These are phyloP conservation scores for Flueggea neowawraea DNA, from an alignment of 441 rosid species.

Conservation along the genomic window DNA sequence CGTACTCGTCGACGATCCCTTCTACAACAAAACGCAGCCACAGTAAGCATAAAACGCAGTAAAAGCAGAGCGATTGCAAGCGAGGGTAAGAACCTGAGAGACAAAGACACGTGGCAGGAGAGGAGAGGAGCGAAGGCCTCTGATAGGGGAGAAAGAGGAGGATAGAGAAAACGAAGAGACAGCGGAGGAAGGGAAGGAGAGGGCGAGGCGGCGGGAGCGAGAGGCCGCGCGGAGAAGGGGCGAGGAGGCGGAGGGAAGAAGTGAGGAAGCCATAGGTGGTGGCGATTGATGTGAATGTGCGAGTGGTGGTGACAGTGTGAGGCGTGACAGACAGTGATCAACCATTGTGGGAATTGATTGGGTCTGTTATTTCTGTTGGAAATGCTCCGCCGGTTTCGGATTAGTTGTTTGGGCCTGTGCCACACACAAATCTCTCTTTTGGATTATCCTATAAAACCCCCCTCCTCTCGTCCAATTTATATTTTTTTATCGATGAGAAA, in stretches of 20 bases:
- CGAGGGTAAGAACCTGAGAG: constrained; percentile 34
- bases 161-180: constrained; percentile 12
- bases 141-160: constrained; percentile 17
- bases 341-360: constrained; percentile 11
- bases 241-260: constrained; percentile 25
- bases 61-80: neutral
- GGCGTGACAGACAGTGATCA: constrained; percentile 24
- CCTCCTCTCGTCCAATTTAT: no score
- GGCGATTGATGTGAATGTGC: neutral
- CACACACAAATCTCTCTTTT: no score
- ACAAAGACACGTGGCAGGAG: constrained; percentile 31
- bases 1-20: constrained; percentile 34
- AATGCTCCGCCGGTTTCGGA: no score
- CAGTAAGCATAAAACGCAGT: neutral
- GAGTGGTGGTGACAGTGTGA: no score
- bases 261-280: constrained; percentile 54
- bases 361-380: no score
- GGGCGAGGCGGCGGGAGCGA: constrained; percentile 47
- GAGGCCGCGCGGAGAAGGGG: constrained; percentile 10
- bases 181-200: constrained; percentile 14
- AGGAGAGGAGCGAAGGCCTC: constrained; percentile 23
- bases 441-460: no score
- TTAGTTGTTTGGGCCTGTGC: no score
- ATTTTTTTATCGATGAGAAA: no score
- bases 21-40: constrained; percentile 23